These are phyloP conservation scores for Proliferodiscus dingleyae DNA, from an alignment of 2,329 filamentous ascomycete genomes.

Conservation along the genomic window DNA sequence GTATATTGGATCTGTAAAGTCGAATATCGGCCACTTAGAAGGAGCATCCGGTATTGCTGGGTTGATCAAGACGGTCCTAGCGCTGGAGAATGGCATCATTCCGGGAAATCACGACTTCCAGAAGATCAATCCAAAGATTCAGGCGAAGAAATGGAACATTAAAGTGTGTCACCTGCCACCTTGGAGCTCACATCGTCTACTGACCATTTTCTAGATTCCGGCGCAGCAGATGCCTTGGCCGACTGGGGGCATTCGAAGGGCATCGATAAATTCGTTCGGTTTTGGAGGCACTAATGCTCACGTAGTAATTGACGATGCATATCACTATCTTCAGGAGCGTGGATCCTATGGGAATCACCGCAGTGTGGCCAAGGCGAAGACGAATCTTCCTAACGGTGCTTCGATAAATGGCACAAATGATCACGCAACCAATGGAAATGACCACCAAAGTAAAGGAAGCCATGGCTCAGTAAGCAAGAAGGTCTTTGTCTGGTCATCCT, in stretches of 20 bases:
- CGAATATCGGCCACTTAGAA: slow-evolving; percentile 29
- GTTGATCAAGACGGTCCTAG: slow-evolving; percentile 35
- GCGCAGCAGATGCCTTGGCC: slow-evolving; percentile 4
- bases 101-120: slow-evolving; percentile 37
- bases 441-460: background rate
- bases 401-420: background rate
- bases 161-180: slow-evolving; percentile 16
- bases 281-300: slow-evolving; percentile 32
- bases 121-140: slow-evolving; percentile 32
- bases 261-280: slow-evolving; percentile 32
- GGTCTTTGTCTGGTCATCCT: background rate
- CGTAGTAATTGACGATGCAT: slow-evolving; percentile 4
- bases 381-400: background rate
- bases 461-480: background rate
- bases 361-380: background rate
- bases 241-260: slow-evolving; percentile 5
- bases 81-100: slow-evolving; percentile 37
- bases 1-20: slow-evolving; percentile 22
- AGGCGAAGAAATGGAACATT: slow-evolving; percentile 3
- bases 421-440: background rate
- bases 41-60: slow-evolving; percentile 32
- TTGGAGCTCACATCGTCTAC: background rate
- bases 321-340: background rate
- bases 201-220: background rate
- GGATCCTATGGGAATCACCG: background rate